A percentile compares a stretch with the other conserved stretches of the same genome.
phyloP scores from a whole-genome alignment of 441 rosid genomes.

The Biscutella laevigata region DNA sequence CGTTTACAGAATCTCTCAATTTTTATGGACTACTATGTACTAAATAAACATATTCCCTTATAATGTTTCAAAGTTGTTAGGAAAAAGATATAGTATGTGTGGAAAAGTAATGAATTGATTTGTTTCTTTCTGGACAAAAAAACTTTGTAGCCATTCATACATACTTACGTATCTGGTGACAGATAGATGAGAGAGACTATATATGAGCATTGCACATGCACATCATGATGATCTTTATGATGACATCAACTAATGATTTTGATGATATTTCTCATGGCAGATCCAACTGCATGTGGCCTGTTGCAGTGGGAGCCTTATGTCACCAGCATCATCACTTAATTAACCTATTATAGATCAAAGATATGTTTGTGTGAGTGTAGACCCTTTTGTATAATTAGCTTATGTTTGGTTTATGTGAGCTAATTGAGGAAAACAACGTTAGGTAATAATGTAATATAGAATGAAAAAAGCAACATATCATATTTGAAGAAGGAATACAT shows the following conservation, averaged over 20 bases:
- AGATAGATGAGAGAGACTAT: slow-evolving; percentile 19
- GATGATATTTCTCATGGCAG: slow-evolving; percentile 23
- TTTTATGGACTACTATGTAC: too few relatives aligned
- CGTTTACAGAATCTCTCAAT: too few relatives aligned
- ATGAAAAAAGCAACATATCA: background rate
- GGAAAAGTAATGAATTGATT: background rate
- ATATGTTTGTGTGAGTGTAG: background rate
- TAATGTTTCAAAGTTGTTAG: too few relatives aligned
- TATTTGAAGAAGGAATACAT: slow-evolving; percentile 12
- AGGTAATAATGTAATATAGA: background rate
- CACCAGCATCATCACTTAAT: slow-evolving; percentile 12
- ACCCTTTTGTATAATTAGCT: background rate
- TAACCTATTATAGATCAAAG: background rate
- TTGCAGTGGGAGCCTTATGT: slow-evolving; percentile 23
- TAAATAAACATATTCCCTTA: too few relatives aligned
- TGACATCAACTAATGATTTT: slow-evolving; percentile 23
- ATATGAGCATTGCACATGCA: slow-evolving; percentile 22
- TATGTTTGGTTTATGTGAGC: slow-evolving; percentile 10
- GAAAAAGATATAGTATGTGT: too few relatives aligned
- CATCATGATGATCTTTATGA: slow-evolving; percentile 16
- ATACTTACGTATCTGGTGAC: slow-evolving; percentile 17
- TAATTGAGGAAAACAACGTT: background rate
- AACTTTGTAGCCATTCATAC: slow-evolving; percentile 5
- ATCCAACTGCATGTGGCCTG: slow-evolving; percentile 25
- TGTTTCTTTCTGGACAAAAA: slow-evolving; percentile 18